Evolutionary conservation across 495 filamentous ascomycete genomes (phyloP).

Genomic region (Talaromyces thailandensis): DNA sequence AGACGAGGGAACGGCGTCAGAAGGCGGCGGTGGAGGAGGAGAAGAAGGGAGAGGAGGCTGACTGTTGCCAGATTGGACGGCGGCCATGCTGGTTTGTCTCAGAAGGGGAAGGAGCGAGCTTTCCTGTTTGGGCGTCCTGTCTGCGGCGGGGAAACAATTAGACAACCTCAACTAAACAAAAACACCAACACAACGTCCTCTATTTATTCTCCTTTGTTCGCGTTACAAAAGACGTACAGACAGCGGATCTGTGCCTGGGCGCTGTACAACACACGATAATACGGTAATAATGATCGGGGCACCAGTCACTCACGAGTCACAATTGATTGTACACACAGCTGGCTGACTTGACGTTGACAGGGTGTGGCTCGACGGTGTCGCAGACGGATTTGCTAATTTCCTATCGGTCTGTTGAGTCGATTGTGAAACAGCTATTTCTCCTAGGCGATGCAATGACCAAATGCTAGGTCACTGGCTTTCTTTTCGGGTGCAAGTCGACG

Average conservation of each 20-base stretch:
- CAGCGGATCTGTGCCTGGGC: background rate
- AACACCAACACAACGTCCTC: background rate
- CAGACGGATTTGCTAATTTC: background rate
- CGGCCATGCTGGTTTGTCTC: conserved; percentile 16
- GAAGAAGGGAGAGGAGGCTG: conserved; percentile 8
- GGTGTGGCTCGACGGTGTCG: background rate
- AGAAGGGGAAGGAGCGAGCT: conserved; percentile 1
- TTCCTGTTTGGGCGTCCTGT: conserved; percentile 2
- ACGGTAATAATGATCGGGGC: background rate
- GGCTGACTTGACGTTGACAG: background rate
- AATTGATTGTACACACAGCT: background rate
- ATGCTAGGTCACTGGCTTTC: background rate
- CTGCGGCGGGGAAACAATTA: background rate
- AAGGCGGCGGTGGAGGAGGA: conserved; percentile 8
- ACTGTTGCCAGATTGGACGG: conserved; percentile 13
- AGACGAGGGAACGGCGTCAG: conserved; percentile 8
- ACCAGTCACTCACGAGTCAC: background rate
- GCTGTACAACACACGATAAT: background rate
- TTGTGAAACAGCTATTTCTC: background rate
- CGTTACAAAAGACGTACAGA: background rate
- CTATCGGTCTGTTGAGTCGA: background rate
- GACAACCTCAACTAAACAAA: background rate
- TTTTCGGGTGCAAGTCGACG: background rate
- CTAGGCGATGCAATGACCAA: background rate
- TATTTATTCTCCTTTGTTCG: background rate